Evolutionary conservation across 2,329 filamentous ascomycete species (phyloP).

Genomic region (Teratosphaeria nubilosa): DNA sequence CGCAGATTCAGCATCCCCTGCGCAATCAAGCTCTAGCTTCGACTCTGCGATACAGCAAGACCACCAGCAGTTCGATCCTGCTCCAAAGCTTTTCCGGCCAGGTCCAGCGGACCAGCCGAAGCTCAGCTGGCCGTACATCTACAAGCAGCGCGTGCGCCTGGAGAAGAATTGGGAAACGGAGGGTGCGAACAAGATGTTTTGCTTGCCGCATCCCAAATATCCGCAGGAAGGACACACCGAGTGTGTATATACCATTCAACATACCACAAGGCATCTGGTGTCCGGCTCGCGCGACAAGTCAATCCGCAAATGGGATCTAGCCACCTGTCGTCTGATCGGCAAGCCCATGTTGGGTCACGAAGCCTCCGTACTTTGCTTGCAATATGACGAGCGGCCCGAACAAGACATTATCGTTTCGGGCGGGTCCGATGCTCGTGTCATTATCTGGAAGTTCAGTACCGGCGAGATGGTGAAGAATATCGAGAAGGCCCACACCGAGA

Average conservation of each 20-base stretch:
- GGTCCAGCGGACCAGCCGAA: conserved; percentile 32
- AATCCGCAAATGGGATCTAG: conserved; percentile 81
- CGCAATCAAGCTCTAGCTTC: conserved; percentile 1
- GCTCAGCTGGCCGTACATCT: conserved; percentile 88
- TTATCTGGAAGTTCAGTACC: conserved; percentile 88
- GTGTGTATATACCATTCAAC: conserved; percentile 93
- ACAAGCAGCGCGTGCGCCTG: conserved; percentile 72
- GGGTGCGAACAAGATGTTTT: conserved; percentile 66
- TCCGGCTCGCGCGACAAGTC: conserved; percentile 86
- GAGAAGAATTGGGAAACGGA: conserved; percentile 89
- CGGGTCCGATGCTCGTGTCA: conserved; percentile 83
- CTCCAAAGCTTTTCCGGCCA: background rate
- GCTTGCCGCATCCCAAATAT: conserved; percentile 74
- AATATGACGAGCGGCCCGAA: conserved; percentile 77
- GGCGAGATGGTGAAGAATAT: conserved; percentile 66
- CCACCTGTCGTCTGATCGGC: conserved; percentile 61
- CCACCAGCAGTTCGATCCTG: background rate
- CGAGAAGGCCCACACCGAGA: conserved; percentile 70
- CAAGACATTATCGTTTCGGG: conserved; percentile 93
- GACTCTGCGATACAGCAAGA: conserved; percentile 1
- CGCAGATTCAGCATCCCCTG: background rate
- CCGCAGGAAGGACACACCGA: conserved; percentile 77
- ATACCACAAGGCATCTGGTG: conserved; percentile 73
- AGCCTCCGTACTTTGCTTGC: conserved; percentile 85
- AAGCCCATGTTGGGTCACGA: conserved; percentile 65